Conservation (phyloP, 2,329 filamentous ascomycete genomes). For the Pyrenochaeta sp. region DNA sequence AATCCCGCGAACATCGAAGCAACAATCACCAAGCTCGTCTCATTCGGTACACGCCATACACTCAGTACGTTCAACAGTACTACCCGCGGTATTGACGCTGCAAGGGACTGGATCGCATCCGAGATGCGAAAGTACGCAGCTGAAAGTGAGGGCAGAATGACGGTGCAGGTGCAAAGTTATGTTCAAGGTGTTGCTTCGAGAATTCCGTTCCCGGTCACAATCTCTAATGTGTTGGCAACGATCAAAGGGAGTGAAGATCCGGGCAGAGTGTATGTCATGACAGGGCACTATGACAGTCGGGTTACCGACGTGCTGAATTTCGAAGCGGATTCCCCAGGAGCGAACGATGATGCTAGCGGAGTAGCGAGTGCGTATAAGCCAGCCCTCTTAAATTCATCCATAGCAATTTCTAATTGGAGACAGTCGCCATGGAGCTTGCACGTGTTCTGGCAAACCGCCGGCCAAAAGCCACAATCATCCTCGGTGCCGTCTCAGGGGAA, state of each 20-base stretch:
- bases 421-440: conserved; percentile 64
- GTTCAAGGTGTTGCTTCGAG: conserved; percentile 58
- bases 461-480: conserved; percentile 63
- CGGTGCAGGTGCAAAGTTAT: conserved; percentile 61
- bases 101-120: conserved; percentile 64
- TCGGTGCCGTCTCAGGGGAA: conserved; percentile 66
- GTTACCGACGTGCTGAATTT: conserved; percentile 62
- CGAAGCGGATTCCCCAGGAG: conserved; percentile 62
- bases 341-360: conserved; percentile 66
- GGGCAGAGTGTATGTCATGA: conserved; percentile 61
- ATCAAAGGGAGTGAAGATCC: conserved; percentile 60
- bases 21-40: conserved; percentile 63
- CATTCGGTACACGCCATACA: conserved; percentile 66
- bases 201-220: conserved; percentile 61
- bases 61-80: conserved; percentile 62
- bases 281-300: conserved; percentile 65
- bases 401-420: conserved; percentile 10
- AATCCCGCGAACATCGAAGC: conserved; percentile 57
- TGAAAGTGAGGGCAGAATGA: conserved; percentile 60
- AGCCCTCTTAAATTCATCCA: neutral
- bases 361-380: conserved; percentile 52
- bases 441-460: conserved; percentile 59
- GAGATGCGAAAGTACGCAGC: conserved; percentile 61
- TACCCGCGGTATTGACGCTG: conserved; percentile 64
- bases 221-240: conserved; percentile 61